Evolutionary conservation across 1,139 yeast species (phyloP).

Genomic region (Taphrina sp.): DNA sequence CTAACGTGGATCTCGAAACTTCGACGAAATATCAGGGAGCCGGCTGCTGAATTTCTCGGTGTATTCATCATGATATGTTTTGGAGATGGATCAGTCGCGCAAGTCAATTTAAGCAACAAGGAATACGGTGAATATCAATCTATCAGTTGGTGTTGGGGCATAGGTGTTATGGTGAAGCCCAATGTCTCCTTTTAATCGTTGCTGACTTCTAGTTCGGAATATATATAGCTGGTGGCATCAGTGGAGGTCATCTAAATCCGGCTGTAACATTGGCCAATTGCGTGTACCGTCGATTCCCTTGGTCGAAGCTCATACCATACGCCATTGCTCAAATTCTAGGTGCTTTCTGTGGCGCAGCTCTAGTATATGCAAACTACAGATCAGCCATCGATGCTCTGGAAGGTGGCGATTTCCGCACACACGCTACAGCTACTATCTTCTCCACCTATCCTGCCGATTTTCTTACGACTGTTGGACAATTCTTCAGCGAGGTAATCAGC

Average conservation of each 20-base stretch:
- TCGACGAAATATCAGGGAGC: constrained; percentile 40
- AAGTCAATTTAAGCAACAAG: constrained; percentile 44
- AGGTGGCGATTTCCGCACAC: constrained; percentile 40
- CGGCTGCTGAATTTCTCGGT: constrained; percentile 49
- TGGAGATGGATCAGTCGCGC: constrained; percentile 27
- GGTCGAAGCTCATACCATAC: constrained; percentile 42
- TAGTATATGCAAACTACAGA: constrained; percentile 42
- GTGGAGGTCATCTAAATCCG: constrained; percentile 45
- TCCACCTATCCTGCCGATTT: constrained; percentile 51
- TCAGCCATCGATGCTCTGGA: constrained; percentile 42
- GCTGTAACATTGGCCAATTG: constrained; percentile 43
- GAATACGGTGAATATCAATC: constrained; percentile 48
- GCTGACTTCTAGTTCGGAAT: constrained; percentile 36
- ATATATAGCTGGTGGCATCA: constrained; percentile 41
- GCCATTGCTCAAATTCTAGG: constrained; percentile 42
- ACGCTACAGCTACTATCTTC: constrained; percentile 48
- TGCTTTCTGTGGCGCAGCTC: constrained; percentile 41
- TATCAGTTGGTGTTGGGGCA: constrained; percentile 53
- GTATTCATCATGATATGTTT: constrained; percentile 27
- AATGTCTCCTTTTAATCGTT: constrained; percentile 20
- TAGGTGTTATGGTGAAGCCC: constrained; percentile 48
- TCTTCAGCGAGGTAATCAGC: constrained; percentile 50
- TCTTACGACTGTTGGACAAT: constrained; percentile 49
- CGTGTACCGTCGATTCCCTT: constrained; percentile 43
- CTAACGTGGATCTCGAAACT: constrained; percentile 32